Evolutionary conservation across 2,329 filamentous ascomycete genomes (phyloP).

Genomic region (Sclerotinia subarctica): DNA sequence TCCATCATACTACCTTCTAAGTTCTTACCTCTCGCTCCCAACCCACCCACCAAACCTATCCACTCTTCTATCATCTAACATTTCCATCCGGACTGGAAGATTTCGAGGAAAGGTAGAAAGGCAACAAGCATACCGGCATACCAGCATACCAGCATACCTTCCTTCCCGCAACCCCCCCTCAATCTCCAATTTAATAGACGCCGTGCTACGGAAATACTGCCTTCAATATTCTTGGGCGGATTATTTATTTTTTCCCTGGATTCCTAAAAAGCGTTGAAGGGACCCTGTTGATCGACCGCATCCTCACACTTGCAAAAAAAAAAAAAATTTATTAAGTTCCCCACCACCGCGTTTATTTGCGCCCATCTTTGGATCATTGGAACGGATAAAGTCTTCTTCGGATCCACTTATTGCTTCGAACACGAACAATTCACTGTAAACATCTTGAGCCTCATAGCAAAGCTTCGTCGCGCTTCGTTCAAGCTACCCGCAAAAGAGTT

Average conservation of each 20-base stretch:
- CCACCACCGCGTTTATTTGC: conserved; percentile 22
- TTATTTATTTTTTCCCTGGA: conserved; percentile 4
- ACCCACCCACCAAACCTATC: conserved; percentile 8
- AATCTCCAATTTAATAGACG: conserved; percentile 22
- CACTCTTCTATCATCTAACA: conserved; percentile 3
- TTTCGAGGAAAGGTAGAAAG: conserved; percentile 13
- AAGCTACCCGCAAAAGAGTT: conserved; percentile 9
- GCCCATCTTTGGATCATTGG: conserved; percentile 19
- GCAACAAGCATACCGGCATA: conserved; percentile 16
- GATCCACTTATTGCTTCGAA: conserved; percentile 23
- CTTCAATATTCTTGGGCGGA: conserved; percentile 12
- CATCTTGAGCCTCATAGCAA: conserved; percentile 20
- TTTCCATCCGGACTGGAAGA: conserved; percentile 10
- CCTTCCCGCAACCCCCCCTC: conserved; percentile 14
- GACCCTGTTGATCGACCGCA: conserved; percentile 20
- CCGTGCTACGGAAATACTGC: conserved; percentile 15
- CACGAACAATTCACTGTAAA: conserved; percentile 20
- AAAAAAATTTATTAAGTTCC: conserved; percentile 13
- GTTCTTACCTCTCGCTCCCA: neutral
- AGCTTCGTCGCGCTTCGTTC: conserved; percentile 17
- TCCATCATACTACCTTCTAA: conserved; percentile 10
- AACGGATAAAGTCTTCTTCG: conserved; percentile 21
- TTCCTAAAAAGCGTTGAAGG: conserved; percentile 11
- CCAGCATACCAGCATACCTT: conserved; percentile 17
- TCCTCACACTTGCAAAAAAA: conserved; percentile 12